These are phyloP conservation scores for Fusarium ambrosium DNA, from an alignment of 2,329 filamentous ascomycete species.

Conservation along the genomic window DNA sequence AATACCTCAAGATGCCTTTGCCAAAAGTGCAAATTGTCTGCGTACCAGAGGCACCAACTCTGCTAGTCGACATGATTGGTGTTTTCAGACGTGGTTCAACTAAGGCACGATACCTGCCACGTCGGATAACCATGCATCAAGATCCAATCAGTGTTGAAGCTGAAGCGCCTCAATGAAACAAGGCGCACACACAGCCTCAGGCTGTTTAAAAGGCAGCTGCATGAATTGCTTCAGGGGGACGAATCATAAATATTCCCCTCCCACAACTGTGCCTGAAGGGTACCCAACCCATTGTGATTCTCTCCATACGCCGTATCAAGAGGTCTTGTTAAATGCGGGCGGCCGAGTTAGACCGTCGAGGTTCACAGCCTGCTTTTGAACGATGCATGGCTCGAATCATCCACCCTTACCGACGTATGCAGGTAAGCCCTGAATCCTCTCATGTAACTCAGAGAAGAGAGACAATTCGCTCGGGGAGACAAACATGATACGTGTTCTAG, in stretches of 20 bases:
- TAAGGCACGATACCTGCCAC: background rate
- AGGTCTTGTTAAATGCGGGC: background rate
- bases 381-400: background rate
- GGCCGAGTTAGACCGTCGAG: background rate
- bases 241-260: background rate
- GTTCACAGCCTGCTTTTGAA: background rate
- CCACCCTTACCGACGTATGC: background rate
- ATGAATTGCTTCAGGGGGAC: background rate
- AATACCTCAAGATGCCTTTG: background rate
- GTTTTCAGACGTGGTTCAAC: background rate
- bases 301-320: background rate
- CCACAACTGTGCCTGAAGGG: background rate
- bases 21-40: background rate
- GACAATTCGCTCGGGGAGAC: background rate
- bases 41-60: background rate
- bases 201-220: background rate
- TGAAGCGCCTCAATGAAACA: background rate
- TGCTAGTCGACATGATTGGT: background rate
- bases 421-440: background rate
- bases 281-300: background rate
- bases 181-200: background rate
- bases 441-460: background rate
- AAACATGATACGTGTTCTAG: background rate
- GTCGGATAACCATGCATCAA: background rate
- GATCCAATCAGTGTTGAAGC: background rate